A percentile compares a stretch with the other conserved stretches of the same genome.
Evolutionary conservation across 1,139 yeast genomes (phyloP).

Genomic region (Candida sanyaensis): DNA sequence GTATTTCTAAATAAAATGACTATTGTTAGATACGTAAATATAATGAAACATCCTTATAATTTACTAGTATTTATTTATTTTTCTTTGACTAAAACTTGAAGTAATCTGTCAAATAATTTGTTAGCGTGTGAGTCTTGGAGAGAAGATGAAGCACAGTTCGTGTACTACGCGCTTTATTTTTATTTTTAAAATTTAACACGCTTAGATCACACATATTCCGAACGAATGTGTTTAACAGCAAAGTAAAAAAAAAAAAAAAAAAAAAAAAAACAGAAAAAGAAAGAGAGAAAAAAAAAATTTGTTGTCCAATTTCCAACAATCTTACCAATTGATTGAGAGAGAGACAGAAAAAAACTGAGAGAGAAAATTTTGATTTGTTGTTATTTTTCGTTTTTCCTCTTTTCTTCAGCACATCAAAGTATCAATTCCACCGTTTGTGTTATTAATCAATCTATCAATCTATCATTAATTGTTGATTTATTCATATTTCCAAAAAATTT

Average conservation of each 20-base stretch:
- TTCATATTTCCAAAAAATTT: neutral
- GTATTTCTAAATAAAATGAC: too few species aligned
- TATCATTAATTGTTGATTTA: slow-evolving; percentile 2
- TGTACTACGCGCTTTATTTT: neutral
- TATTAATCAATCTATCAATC: slow-evolving; percentile 8
- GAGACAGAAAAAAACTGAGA: slow-evolving; percentile 4
- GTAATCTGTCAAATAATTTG: neutral
- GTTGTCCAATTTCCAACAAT: slow-evolving; percentile 5
- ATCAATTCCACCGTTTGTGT: slow-evolving; percentile 2
- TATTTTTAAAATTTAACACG: neutral
- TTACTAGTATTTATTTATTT: neutral
- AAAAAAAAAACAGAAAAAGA: too few species aligned
- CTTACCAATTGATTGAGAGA: neutral
- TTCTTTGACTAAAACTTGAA: neutral
- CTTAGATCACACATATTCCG: neutral
- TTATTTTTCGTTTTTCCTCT: slow-evolving; percentile 12
- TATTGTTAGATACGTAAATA: too few species aligned
- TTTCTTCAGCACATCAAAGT: neutral
- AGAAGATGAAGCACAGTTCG: neutral
- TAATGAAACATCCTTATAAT: neutral
- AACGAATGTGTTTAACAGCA: neutral
- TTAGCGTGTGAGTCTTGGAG: neutral
- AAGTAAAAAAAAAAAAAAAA: neutral
- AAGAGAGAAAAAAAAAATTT: neutral
- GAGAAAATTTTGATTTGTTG: slow-evolving; percentile 16